phyloP scores from a whole-genome alignment of 2,329 filamentous ascomycete genomes.

The Aspergillus fructus region DNA sequence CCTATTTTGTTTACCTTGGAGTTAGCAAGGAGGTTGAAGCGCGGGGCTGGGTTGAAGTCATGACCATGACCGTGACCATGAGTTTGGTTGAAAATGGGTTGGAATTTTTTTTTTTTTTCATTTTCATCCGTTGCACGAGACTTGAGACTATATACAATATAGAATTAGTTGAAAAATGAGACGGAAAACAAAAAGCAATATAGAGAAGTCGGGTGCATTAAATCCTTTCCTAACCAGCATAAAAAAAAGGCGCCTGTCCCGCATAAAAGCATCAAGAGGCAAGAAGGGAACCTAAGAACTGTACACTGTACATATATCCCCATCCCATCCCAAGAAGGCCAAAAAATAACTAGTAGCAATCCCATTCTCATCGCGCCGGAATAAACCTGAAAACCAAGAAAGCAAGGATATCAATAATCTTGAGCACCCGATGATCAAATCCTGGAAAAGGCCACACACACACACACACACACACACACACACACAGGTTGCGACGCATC shows the following conservation, averaged over 20 bases:
- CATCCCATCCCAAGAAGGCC: conserved; percentile 6
- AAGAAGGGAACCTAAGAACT: neutral
- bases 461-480: no score
- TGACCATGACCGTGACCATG: neutral
- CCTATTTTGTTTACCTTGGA: conserved; percentile 76
- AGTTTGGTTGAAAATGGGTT: no score
- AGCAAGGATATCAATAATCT: conserved; percentile 13
- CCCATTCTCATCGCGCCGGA: conserved; percentile 12
- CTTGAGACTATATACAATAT: neutral
- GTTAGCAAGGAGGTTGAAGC: conserved; percentile 46
- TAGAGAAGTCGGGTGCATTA: neutral
- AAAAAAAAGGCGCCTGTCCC: neutral
- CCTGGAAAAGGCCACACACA: neutral
- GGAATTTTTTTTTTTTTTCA: neutral
- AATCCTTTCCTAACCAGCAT: neutral
- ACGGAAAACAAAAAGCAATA: neutral
- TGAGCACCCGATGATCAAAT: neutral
- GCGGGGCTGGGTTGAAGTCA: neutral
- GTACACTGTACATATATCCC: neutral
- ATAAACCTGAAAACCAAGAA: conserved; percentile 6
- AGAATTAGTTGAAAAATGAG: neutral
- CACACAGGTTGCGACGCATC: neutral
- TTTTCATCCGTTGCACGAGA: neutral
- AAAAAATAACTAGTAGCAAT: neutral
- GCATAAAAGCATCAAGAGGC: neutral